Percentiles rank a stretch among this genome's conserved stretches.
These are phyloP conservation scores for Rhizoctonia solani DNA, from an alignment of 1,284 basidiomycete species.

Conservation along the genomic window DNA sequence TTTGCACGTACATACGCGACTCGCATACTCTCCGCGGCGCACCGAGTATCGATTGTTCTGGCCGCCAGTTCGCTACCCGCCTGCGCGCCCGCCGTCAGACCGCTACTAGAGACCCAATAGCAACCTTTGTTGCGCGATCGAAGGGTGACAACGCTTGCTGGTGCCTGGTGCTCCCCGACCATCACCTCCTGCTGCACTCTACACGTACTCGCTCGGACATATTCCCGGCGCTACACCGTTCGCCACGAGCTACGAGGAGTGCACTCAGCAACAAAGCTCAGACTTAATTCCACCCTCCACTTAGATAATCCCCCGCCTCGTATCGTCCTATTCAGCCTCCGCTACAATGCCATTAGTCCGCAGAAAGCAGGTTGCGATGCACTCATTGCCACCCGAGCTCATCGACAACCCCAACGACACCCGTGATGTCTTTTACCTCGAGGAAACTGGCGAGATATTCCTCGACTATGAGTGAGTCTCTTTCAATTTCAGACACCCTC, in stretches of 20 bases:
- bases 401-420: constrained; percentile 62
- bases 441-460: constrained; percentile 94
- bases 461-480: constrained; percentile 91
- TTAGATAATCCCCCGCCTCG: background rate
- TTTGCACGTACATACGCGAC: background rate
- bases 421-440: constrained; percentile 85
- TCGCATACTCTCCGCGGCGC: background rate
- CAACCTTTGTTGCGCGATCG: background rate
- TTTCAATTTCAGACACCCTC: background rate
- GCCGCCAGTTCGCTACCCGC: background rate
- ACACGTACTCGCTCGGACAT: constrained; percentile 1
- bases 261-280: too few species aligned
- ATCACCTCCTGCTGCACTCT: background rate
- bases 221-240: constrained; percentile 20
- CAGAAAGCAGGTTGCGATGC: constrained; percentile 87
- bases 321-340: background rate
- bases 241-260: constrained; percentile 16
- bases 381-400: constrained; percentile 71
- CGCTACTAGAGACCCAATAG: background rate
- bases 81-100: background rate
- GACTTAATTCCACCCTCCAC: too few species aligned
- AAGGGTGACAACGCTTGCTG: too few species aligned
- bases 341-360: constrained; percentile 81
- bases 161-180: too few species aligned
- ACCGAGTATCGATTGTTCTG: background rate